These are phyloP conservation scores for Backusella australiensis DNA, from an alignment of 192 early-diverging fungal species.

Conservation along the genomic window DNA sequence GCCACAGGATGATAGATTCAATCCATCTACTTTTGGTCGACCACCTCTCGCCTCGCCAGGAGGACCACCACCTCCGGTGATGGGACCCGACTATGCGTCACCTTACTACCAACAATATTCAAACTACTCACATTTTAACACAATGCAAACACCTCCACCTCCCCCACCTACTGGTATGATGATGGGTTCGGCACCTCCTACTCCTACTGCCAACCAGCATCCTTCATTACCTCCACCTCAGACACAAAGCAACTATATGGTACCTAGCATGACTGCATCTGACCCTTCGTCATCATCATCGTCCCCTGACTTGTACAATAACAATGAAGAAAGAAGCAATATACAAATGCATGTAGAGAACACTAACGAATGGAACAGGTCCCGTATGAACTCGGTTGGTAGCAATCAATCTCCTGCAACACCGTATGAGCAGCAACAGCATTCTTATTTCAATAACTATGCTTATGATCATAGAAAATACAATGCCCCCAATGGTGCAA, in stretches of 20 bases:
- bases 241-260: slow-evolving; percentile 30
- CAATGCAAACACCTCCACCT: background rate
- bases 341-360: slow-evolving; percentile 18
- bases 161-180: slow-evolving; percentile 11
- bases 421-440: slow-evolving; percentile 9
- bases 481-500: background rate
- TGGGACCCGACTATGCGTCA: slow-evolving; percentile 19
- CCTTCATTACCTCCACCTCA: slow-evolving; percentile 12
- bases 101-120: slow-evolving; percentile 14
- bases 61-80: background rate
- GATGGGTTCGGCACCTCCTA: slow-evolving; percentile 24
- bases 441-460: background rate
- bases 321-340: slow-evolving; percentile 4
- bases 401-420: slow-evolving; percentile 12
- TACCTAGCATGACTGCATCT: slow-evolving; percentile 34
- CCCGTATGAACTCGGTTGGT: slow-evolving; percentile 10
- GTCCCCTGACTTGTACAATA: slow-evolving; percentile 39
- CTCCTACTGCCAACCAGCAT: slow-evolving; percentile 15
- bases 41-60: slow-evolving; percentile 7
- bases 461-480: background rate
- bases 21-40: slow-evolving; percentile 7
- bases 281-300: slow-evolving; percentile 34
- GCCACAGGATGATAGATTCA: slow-evolving; percentile 17
- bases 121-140: slow-evolving; percentile 2
- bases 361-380: slow-evolving; percentile 7